phyloP scores from a whole-genome alignment of 768 basidiomycete genomes.

The Phylloporus rhodoxanthus region DNA sequence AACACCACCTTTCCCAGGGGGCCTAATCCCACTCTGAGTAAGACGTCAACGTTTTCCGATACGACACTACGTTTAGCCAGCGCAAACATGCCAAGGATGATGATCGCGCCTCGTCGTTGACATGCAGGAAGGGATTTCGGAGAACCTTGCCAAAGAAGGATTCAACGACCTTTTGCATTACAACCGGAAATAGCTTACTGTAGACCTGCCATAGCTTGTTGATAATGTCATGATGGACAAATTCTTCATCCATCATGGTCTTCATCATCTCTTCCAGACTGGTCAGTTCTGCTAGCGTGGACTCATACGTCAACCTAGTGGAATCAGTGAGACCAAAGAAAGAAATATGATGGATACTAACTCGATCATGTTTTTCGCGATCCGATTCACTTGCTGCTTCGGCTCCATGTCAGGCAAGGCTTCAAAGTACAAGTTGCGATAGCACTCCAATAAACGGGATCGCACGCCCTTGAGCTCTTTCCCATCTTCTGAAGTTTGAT shows the following conservation, averaged over 20 bases:
- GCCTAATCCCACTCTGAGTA: conserved; percentile 85
- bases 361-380: conserved; percentile 98
- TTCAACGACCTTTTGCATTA: neutral
- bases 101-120: conserved; percentile 92
- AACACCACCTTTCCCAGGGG: conserved; percentile 66
- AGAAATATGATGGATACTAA: conserved; percentile 31
- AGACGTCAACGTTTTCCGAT: conserved; percentile 73
- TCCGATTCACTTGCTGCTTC: conserved; percentile 84
- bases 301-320: conserved; percentile 78
- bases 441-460: conserved; percentile 82
- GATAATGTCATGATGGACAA: conserved; percentile 79
- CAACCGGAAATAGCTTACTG: conserved; percentile 45
- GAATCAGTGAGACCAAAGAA: neutral
- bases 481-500: conserved; percentile 65
- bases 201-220: conserved; percentile 95
- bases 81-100: conserved; percentile 96
- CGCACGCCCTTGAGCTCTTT: conserved; percentile 85
- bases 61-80: conserved; percentile 75
- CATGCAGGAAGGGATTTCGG: conserved; percentile 66
- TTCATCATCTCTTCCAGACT: conserved; percentile 96
- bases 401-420: conserved; percentile 64
- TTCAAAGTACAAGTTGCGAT: conserved; percentile 85
- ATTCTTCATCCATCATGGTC: conserved; percentile 88
- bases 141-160: conserved; percentile 46
- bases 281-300: conserved; percentile 91